Percentiles rank a stretch among this genome's conserved stretches.
phyloP scores from a whole-genome alignment of 164 flowering plant species.

The Dillenia turbinata region DNA sequence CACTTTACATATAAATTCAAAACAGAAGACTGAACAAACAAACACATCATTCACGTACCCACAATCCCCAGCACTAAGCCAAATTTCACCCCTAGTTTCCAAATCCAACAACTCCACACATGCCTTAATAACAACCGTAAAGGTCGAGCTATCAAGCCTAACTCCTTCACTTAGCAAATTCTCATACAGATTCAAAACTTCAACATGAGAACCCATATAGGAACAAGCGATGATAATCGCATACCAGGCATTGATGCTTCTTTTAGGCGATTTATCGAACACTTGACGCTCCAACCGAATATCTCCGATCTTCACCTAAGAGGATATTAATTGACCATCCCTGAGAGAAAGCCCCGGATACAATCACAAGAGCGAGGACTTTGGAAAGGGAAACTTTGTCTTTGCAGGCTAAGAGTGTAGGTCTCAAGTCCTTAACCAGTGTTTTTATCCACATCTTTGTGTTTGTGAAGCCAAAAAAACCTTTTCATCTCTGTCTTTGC shows the following conservation, averaged over 20 bases:
- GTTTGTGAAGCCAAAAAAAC: neutral
- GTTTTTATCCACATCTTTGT: conserved; percentile 7
- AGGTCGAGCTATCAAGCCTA: conserved; percentile 54
- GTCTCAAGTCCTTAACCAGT: conserved; percentile 26
- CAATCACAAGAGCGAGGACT: conserved; percentile 34
- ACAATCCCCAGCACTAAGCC: conserved; percentile 26
- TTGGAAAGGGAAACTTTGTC: conserved; percentile 17
- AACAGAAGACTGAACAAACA: conserved; percentile 52
- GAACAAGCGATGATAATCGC: conserved; percentile 47
- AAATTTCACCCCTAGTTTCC: conserved; percentile 34
- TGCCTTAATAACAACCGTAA: conserved; percentile 48
- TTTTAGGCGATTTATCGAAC: conserved; percentile 36
- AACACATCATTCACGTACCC: conserved; percentile 49
- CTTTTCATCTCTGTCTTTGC: too few species aligned
- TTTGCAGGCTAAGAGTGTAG: conserved; percentile 25
- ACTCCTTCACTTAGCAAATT: conserved; percentile 31
- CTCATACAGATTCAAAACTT: conserved; percentile 32
- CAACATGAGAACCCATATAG: conserved; percentile 17
- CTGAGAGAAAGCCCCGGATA: conserved; percentile 20
- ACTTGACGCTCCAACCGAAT: conserved; percentile 30
- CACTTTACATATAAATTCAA: conserved; percentile 49
- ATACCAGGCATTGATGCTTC: conserved; percentile 40
- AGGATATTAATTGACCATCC: conserved; percentile 28
- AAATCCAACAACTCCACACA: conserved; percentile 34
- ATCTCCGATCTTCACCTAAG: conserved; percentile 28